phyloP scores from a whole-genome alignment of 129 eudicot genomes.

The Arctium lappa region DNA sequence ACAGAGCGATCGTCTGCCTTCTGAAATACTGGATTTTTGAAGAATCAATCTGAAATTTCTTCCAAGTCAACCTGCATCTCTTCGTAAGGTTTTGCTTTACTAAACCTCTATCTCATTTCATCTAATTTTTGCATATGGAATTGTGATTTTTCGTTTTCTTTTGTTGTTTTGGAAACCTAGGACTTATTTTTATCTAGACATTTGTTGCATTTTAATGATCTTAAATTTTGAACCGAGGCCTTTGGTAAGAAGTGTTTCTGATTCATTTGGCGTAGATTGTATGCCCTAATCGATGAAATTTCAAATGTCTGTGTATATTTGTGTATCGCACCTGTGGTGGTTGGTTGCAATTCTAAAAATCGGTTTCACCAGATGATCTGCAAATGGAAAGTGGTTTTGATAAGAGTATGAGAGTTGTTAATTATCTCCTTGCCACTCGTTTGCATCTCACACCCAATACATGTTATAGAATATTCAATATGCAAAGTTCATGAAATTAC shows the following conservation, averaged over 20 bases:
- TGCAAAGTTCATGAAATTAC: too few relatives aligned
- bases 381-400: slow-evolving; percentile 1
- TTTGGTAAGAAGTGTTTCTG: neutral
- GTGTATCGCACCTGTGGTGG: neutral
- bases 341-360: neutral
- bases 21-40: slow-evolving; percentile 9
- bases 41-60: slow-evolving; percentile 12
- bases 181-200: slow-evolving; percentile 1
- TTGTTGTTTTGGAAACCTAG: slow-evolving; percentile 2
- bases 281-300: slow-evolving; percentile 8
- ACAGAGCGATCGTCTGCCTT: neutral
- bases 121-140: slow-evolving; percentile 9
- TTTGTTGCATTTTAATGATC: slow-evolving; percentile 7
- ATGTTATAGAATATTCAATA: too few relatives aligned
- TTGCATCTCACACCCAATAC: too few relatives aligned
- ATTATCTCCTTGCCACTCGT: too few relatives aligned
- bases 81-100: slow-evolving; percentile 15
- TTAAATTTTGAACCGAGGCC: neutral
- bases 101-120: neutral
- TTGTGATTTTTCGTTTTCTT: neutral
- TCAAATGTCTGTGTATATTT: neutral
- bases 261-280: slow-evolving; percentile 1
- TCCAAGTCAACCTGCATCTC: neutral
- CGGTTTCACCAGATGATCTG: neutral
- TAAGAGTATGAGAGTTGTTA: too few relatives aligned